These are phyloP conservation scores for Lepidium campestre DNA, from an alignment of 441 rosid genomes.

Conservation along the genomic window DNA sequence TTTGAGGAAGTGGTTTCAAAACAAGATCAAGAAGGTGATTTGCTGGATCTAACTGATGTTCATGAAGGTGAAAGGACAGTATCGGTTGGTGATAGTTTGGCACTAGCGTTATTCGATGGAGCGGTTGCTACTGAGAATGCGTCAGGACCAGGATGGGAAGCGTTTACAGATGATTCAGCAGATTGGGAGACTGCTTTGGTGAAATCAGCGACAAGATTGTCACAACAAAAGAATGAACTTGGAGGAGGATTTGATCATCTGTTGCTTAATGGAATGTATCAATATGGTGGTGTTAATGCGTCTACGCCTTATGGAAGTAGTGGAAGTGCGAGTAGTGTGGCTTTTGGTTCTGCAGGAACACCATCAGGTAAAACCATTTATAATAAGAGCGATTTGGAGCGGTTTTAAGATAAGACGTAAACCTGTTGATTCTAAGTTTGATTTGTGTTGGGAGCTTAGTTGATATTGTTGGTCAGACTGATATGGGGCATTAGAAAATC, in stretches of 20 bases:
- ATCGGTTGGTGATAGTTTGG: constrained; percentile 39
- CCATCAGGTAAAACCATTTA: constrained; percentile 37
- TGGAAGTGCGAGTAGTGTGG: constrained; percentile 45
- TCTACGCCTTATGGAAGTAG: constrained; percentile 28
- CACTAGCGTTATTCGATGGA: constrained; percentile 62
- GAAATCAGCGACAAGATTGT: constrained; percentile 49
- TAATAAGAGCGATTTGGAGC: too few relatives aligned
- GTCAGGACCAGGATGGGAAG: constrained; percentile 47
- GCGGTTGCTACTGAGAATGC: constrained; percentile 1
- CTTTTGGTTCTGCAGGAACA: constrained; percentile 42
- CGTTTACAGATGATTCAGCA: constrained; percentile 45
- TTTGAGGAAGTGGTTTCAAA: constrained; percentile 6
- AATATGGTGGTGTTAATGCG: constrained; percentile 25
- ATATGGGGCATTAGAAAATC: too few relatives aligned
- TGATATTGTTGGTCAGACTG: too few relatives aligned
- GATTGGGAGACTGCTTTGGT: constrained; percentile 81
- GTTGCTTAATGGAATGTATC: constrained; percentile 51
- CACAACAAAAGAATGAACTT: constrained; percentile 30
- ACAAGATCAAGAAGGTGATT: constrained; percentile 39
- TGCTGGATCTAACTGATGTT: constrained; percentile 40
- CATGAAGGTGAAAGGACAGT: constrained; percentile 20
- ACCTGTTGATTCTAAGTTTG: too few relatives aligned
- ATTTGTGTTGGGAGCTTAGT: too few relatives aligned
- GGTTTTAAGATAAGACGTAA: too few relatives aligned
- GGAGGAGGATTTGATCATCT: constrained; percentile 44